These are phyloP conservation scores for Monosporascus sp. DNA, from an alignment of 2,329 filamentous ascomycete genomes.

Conservation along the genomic window DNA sequence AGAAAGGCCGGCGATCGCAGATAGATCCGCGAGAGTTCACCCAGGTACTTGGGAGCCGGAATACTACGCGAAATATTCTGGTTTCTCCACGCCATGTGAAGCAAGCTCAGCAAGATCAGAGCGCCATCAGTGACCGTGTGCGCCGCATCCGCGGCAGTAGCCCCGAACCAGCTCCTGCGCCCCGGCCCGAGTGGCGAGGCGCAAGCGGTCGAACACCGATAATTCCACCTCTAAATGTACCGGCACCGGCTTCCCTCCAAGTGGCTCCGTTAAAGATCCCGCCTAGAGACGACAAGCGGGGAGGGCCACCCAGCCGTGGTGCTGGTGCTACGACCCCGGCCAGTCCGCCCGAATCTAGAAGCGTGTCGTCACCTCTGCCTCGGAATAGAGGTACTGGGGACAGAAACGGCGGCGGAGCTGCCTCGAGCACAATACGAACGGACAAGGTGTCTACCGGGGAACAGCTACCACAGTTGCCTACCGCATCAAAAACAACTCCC, in stretches of 20 bases:
- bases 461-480: slow-evolving; percentile 15
- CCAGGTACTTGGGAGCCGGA: slow-evolving; percentile 29
- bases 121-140: slow-evolving; percentile 41
- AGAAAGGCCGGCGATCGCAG: slow-evolving; percentile 50
- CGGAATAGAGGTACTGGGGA: slow-evolving; percentile 4
- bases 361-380: slow-evolving; percentile 17
- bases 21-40: slow-evolving; percentile 49
- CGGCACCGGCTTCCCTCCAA: slow-evolving; percentile 43
- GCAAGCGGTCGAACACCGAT: slow-evolving; percentile 63
- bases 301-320: slow-evolving; percentile 13
- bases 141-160: slow-evolving; percentile 34
- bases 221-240: slow-evolving; percentile 51
- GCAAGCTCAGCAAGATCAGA: slow-evolving; percentile 22
- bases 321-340: slow-evolving; percentile 25
- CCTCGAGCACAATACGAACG: slow-evolving; percentile 27
- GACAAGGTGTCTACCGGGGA: slow-evolving; percentile 23
- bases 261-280: slow-evolving; percentile 54
- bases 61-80: slow-evolving; percentile 17
- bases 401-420: slow-evolving; percentile 4
- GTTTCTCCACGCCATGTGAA: slow-evolving; percentile 23
- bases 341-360: slow-evolving; percentile 30
- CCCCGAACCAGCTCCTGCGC: slow-evolving; percentile 3
- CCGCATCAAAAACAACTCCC: slow-evolving; percentile 17
- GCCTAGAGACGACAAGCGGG: slow-evolving; percentile 43
- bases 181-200: slow-evolving; percentile 65